A percentile compares a stretch with the other conserved stretches of the same genome.
Conservation (phyloP, 2,329 filamentous ascomycete genomes). For the Pseudocercospora fijiensis region DNA sequence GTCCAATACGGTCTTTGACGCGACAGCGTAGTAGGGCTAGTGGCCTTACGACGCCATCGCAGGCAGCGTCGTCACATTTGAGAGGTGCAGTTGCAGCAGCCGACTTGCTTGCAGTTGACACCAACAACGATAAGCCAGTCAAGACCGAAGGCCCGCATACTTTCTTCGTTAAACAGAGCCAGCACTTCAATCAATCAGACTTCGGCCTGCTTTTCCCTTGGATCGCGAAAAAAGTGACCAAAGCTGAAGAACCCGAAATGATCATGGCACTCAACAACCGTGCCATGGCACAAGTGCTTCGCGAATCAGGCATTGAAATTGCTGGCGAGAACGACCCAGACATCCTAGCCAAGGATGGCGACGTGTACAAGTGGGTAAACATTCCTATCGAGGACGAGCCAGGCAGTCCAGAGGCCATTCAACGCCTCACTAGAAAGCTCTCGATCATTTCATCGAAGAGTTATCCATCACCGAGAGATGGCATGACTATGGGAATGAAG, state of each 20-base stretch:
- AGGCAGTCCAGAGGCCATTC: slow-evolving; percentile 20
- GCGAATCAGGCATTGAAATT: slow-evolving; percentile 45
- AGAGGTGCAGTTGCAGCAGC: background rate
- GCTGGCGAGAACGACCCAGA: slow-evolving; percentile 44
- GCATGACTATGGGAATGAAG: slow-evolving; percentile 34
- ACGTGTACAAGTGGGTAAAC: slow-evolving; percentile 31
- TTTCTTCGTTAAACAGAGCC: slow-evolving; percentile 71
- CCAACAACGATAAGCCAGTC: slow-evolving; percentile 8
- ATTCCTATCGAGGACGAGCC: slow-evolving; percentile 29
- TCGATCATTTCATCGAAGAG: slow-evolving; percentile 25
- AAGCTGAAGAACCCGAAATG: slow-evolving; percentile 68
- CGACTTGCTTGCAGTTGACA: background rate
- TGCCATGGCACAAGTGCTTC: slow-evolving; percentile 71
- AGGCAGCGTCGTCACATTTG: slow-evolving; percentile 15
- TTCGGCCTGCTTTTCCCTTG: slow-evolving; percentile 81
- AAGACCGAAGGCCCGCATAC: slow-evolving; percentile 56
- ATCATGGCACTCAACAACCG: slow-evolving; percentile 81
- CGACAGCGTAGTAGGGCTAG: slow-evolving; percentile 30
- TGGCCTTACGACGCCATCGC: slow-evolving; percentile 25
- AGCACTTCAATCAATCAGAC: slow-evolving; percentile 79
- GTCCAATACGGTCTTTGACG: slow-evolving; percentile 23
- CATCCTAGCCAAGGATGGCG: slow-evolving; percentile 33
- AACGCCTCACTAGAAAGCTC: slow-evolving; percentile 26
- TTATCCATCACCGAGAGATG: slow-evolving; percentile 27
- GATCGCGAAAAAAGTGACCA: slow-evolving; percentile 52